Conservation (phyloP, 257 asterid species). For the Solanum bulbocastanum region DNA sequence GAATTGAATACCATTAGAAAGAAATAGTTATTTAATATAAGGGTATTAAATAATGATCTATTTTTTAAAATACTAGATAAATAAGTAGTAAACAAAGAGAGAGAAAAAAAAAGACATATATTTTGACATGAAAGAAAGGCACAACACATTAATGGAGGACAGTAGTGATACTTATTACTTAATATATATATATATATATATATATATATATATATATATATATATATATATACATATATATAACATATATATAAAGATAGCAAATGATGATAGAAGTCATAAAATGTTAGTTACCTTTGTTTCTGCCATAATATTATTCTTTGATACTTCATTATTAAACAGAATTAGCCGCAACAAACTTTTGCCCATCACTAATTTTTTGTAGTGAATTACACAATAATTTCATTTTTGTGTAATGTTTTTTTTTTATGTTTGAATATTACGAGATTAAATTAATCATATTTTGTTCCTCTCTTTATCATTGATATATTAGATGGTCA, state of each 20-base stretch:
- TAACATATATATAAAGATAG: too few species aligned
- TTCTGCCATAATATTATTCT: not conserved
- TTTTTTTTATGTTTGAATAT: not conserved
- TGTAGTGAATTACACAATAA: too few species aligned
- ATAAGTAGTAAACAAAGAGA: not conserved
- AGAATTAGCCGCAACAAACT: too few species aligned
- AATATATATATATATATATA: too few species aligned
- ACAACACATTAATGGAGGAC: not conserved
- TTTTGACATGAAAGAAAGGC: not conserved
- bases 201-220: too few species aligned
- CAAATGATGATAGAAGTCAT: not conserved
- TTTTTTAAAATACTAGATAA: too few species aligned
- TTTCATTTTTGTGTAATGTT: not conserved
- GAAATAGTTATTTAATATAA: too few species aligned
- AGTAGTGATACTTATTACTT: too few species aligned
- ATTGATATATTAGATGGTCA: conserved; percentile 16
- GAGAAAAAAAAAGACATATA: too few species aligned
- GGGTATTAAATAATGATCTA: not conserved
- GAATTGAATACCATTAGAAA: not conserved
- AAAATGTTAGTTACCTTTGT: not conserved
- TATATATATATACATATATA: too few species aligned
- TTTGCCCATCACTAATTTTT: not conserved
- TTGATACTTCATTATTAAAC: too few species aligned
- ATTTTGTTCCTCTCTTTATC: not conserved
- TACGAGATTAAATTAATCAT: not conserved